Base-by-base conservation (phyloP, 129 eudicot genomes). In the Sambucus nigra region DNA sequence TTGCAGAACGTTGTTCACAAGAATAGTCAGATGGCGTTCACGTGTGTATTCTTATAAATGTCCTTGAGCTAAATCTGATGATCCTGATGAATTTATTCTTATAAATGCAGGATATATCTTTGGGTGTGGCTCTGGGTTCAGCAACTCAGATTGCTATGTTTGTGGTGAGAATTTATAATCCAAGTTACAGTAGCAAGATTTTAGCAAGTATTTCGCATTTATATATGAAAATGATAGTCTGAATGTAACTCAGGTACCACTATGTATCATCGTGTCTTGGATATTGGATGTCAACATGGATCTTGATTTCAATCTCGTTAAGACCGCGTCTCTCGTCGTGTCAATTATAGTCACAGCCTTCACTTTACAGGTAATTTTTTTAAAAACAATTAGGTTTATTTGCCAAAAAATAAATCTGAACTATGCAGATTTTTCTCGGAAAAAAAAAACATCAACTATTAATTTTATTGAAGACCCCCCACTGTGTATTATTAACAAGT, bases 71-170 rank as follows among this genome's bases (percentile, higher is more conserved):
- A 4, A 1, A 2, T 14, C 7, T 3, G 8, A 20, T 2, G 24
- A 39, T 8, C 33, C 16, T 55, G 15, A 22, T 13, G 38, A 31
- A 46, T 18, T 60, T 63, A 15, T 7, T 25, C 22, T 17, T 18
- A 18, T 56, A 7, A 53, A 29, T 64, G 62, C 74, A 88, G 97
- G 97, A 84, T 51, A 84, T 88, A 47, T 52, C n/a, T n/a, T n/a
- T n/a, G n/a, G n/a, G n/a, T n/a, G n/a, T n/a, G n/a, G n/a, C n/a
- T n/a, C n/a, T n/a, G 21, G 95, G 97, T 25, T 88, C 97, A 44
- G 93, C 97, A 57, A 81, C 97, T 73, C 97, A 88, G 71, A 84
- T 88, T 51, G 70, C 92, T 1, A 63, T 78, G 64, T 88, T 88
- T 74, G 97, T 88, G 97, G 97, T 84, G 28, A 69, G 94, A 39